Conservation (phyloP, 306 rosid genomes). For the Cajanus cajan region DNA sequence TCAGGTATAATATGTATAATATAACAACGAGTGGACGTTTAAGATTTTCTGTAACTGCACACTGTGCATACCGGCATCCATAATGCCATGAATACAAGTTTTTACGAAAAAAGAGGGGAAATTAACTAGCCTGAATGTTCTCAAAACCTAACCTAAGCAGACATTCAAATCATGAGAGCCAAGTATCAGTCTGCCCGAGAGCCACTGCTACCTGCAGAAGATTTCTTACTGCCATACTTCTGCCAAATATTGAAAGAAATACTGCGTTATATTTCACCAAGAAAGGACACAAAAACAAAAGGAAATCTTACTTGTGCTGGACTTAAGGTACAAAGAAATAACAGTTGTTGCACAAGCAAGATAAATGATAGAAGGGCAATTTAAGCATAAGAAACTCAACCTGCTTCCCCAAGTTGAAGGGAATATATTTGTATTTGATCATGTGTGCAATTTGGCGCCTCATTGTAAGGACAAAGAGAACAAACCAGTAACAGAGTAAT, state of each 20-base stretch:
- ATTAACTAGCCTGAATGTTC: constrained; percentile 44
- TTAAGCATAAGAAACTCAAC: constrained; percentile 32
- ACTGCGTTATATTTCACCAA: neutral
- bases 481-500: constrained; percentile 84
- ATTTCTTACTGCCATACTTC: constrained; percentile 50
- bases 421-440: constrained; percentile 86
- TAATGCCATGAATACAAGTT: constrained; percentile 24
- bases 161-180: constrained; percentile 19
- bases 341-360: neutral
- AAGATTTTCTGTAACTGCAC: constrained; percentile 31
- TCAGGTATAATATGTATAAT: no score
- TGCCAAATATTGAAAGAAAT: constrained; percentile 25
- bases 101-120: constrained; percentile 10
- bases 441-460: constrained; percentile 92
- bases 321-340: neutral
- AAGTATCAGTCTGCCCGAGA: constrained; percentile 45
- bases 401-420: constrained; percentile 87
- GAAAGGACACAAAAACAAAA: neutral
- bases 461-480: constrained; percentile 87
- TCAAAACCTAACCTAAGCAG: constrained; percentile 38
- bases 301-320: no score
- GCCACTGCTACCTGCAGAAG: constrained; percentile 47
- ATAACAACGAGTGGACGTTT: constrained; percentile 7
- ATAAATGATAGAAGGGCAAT: constrained; percentile 5
- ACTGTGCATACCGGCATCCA: constrained; percentile 41